Evolutionary conservation across 805 yeast genomes (phyloP).

Genomic region (Pichia exigua): DNA sequence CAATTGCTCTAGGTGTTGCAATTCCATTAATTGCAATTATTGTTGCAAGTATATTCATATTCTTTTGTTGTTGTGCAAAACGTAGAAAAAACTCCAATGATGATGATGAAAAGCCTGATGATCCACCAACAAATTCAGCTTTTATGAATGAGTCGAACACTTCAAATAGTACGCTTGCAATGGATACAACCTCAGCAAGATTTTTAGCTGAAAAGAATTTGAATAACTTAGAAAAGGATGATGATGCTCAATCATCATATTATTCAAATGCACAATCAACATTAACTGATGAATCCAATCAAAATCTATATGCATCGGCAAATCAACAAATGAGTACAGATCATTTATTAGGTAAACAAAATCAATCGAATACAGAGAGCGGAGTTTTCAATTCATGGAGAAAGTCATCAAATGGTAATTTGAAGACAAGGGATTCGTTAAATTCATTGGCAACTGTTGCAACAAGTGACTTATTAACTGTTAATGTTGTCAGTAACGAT

Average conservation of each 20-base stretch:
- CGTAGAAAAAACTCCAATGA: conserved; percentile 32
- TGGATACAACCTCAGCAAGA: conserved; percentile 4
- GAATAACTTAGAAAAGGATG: conserved; percentile 39
- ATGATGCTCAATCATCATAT: conserved; percentile 16
- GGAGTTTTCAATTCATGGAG: conserved; percentile 58
- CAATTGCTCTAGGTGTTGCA: conserved; percentile 86
- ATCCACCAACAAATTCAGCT: conserved; percentile 14
- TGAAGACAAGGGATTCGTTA: conserved; percentile 55
- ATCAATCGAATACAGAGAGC: not conserved
- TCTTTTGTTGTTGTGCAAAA: conserved; percentile 47
- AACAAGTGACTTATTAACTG: conserved; percentile 74
- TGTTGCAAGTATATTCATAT: conserved; percentile 38
- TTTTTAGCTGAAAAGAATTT: conserved; percentile 45
- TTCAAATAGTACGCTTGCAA: conserved; percentile 5
- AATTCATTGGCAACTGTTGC: conserved; percentile 77
- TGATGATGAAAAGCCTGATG: conserved; percentile 19
- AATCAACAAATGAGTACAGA: conserved; percentile 32
- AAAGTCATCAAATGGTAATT: conserved; percentile 28
- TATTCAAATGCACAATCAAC: conserved; percentile 37
- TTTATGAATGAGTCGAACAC: conserved; percentile 25
- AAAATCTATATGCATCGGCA: conserved; percentile 6
- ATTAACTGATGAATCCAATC: conserved; percentile 36
- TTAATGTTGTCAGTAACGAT: conserved; percentile 61
- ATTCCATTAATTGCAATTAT: conserved; percentile 55
- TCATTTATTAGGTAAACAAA: conserved; percentile 15